These are phyloP conservation scores for Smithsoniella earleae DNA, from an alignment of 163 green algal genomes.

Conservation along the genomic window DNA sequence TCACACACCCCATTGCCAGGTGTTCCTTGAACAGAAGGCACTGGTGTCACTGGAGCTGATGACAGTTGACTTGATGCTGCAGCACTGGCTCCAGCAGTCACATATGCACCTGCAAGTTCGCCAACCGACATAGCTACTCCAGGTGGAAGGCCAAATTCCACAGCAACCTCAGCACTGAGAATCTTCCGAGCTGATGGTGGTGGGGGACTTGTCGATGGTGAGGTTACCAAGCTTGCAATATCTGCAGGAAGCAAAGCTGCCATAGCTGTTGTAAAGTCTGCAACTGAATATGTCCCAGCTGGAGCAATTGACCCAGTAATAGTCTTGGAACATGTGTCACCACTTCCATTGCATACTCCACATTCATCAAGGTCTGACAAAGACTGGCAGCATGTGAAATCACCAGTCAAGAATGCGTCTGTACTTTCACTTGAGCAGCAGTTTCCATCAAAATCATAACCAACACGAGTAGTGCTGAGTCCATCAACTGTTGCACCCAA, in stretches of 20 bases:
- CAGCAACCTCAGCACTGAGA: not conserved
- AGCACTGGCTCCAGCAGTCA: not conserved
- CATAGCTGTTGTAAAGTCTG: not conserved
- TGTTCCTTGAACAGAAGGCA: not conserved
- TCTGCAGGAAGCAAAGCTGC: not conserved
- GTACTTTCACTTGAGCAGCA: not conserved
- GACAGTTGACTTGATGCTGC: not conserved
- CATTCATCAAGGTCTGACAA: not conserved
- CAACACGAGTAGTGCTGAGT: not conserved
- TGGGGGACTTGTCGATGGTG: too few relatives aligned
- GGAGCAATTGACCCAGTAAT: not conserved
- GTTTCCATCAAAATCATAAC: not conserved
- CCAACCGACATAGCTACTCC: not conserved
- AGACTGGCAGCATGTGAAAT: not conserved
- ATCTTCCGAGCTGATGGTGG: not conserved
- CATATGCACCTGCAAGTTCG: not conserved
- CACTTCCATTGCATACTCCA: not conserved
- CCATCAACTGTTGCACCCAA: not conserved
- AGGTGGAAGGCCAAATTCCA: not conserved
- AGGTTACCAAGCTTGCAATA: not conserved
- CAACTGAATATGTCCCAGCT: not conserved
- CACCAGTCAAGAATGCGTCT: not conserved
- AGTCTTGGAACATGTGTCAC: slow-evolving; percentile 11
- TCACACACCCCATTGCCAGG: slow-evolving; percentile 18
- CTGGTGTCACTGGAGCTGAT: not conserved